A percentile compares a stretch with the other conserved stretches of the same genome.
Evolutionary conservation across 2,329 filamentous ascomycete species (phyloP).

Genomic region (Ophiostoma sp.): DNA sequence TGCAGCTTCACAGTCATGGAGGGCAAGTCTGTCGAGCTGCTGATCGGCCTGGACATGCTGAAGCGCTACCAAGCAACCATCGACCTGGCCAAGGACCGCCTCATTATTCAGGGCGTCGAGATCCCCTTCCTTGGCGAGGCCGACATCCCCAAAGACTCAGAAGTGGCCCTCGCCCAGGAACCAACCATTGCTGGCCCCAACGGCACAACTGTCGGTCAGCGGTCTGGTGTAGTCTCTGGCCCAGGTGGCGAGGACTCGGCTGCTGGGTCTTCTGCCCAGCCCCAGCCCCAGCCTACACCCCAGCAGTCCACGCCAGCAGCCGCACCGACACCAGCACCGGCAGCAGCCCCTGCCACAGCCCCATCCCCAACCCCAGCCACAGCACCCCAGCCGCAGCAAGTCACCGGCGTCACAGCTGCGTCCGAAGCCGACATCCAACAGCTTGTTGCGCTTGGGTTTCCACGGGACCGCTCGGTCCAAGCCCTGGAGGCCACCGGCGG

Average conservation of each 20-base stretch:
- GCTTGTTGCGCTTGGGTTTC: constrained; percentile 72
- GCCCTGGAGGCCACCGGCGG: constrained; percentile 78
- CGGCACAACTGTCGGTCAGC: constrained; percentile 81
- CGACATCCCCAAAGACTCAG: constrained; percentile 82
- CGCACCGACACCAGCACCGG: not conserved
- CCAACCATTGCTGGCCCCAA: constrained; percentile 79
- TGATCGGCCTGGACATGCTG: constrained; percentile 93
- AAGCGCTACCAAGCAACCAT: constrained; percentile 92
- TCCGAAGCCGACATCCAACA: constrained; percentile 65
- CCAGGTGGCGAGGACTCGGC: constrained; percentile 32
- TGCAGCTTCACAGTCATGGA: constrained; percentile 99
- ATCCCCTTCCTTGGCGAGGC: constrained; percentile 87
- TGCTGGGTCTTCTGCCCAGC: not conserved
- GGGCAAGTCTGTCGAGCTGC: constrained; percentile 88
- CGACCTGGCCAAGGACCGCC: constrained; percentile 75
- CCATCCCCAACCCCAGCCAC: constrained; percentile 28
- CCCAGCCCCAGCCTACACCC: not conserved
- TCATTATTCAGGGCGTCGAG: constrained; percentile 83
- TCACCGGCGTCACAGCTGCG: constrained; percentile 36
- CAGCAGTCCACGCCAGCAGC: constrained; percentile 9
- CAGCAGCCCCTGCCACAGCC: constrained; percentile 11
- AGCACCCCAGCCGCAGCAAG: constrained; percentile 29
- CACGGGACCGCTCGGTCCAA: constrained; percentile 67
- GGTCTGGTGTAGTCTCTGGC: constrained; percentile 68
- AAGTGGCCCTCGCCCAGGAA: constrained; percentile 69